Percentiles rank a stretch among this genome's conserved stretches.
These are phyloP conservation scores for Geoglossum cookeanum DNA, from an alignment of 2,329 filamentous ascomycete genomes.

Conservation along the genomic window DNA sequence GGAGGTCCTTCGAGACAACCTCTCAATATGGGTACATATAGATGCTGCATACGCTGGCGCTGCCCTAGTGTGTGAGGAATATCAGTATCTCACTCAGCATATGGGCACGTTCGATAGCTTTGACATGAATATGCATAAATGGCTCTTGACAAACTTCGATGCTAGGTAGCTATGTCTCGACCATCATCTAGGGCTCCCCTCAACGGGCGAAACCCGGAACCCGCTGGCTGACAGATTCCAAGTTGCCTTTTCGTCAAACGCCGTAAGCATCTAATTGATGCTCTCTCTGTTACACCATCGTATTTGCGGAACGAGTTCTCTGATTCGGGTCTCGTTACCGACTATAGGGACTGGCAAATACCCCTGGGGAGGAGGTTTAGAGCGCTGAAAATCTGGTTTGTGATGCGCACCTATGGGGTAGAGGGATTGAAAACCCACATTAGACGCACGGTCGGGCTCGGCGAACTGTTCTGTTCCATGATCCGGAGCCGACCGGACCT, in stretches of 20 bases:
- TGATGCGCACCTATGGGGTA: slow-evolving; percentile 65
- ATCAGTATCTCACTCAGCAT: slow-evolving; percentile 44
- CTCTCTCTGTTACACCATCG: slow-evolving; percentile 57
- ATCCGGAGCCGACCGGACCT: slow-evolving; percentile 43
- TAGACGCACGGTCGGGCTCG: slow-evolving; percentile 44
- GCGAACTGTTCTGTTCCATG: slow-evolving; percentile 48
- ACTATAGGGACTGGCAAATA: slow-evolving; percentile 96
- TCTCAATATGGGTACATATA: slow-evolving; percentile 71
- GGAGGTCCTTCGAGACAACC: slow-evolving; percentile 31
- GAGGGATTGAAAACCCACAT: slow-evolving; percentile 58
- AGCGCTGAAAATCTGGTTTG: slow-evolving; percentile 87
- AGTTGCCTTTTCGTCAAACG: slow-evolving; percentile 64
- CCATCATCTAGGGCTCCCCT: not conserved
- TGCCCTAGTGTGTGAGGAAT: slow-evolving; percentile 64
- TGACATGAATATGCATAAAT: slow-evolving; percentile 95
- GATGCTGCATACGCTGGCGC: slow-evolving; percentile 87
- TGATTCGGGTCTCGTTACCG: slow-evolving; percentile 68
- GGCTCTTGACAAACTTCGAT: slow-evolving; percentile 89
- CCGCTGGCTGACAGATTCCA: slow-evolving; percentile 18
- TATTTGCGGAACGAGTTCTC: slow-evolving; percentile 72
- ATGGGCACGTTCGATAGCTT: slow-evolving; percentile 64
- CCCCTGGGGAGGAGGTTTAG: slow-evolving; percentile 78
- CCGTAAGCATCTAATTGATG: slow-evolving; percentile 56
- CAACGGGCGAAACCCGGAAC: not conserved
- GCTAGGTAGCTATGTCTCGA: slow-evolving; percentile 22